Base-by-base conservation (phyloP, 2,329 filamentous ascomycete genomes). In the Sarocladiaceae sp. region DNA sequence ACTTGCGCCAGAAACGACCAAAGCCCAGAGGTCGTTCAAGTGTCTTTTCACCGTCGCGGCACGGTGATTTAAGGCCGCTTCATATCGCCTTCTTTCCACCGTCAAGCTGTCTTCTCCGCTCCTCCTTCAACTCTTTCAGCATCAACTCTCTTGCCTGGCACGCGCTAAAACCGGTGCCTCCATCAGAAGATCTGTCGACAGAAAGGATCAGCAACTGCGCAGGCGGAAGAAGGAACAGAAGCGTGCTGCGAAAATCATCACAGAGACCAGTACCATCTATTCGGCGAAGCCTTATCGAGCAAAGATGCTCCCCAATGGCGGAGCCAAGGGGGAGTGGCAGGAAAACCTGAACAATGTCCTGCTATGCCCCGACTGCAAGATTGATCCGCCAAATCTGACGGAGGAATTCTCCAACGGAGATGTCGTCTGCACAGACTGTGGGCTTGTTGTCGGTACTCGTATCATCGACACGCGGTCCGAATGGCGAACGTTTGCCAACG, bases 401-500 rank as follows among this genome's bases (percentile, higher is more conserved):
- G 93, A 97, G 60, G 93, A 97, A 62, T 93, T 91, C 60, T 89
- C 89, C 5, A 86, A 83, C 27, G 88, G 88, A 51, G 93, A 98
- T 64, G 87, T 94, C 62, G 88, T 98, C 45, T 98, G 93, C 62
- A 85, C 78, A 47, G 88, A 85, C 49, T 98, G 93, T 58, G 93
- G 93, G 29, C 74, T 96, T 26, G 93, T 98, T 5, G 78, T 98
- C 23, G 85, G 86, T 48, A 86, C 91, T 58, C 85, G 88, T 53
- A 89, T 93, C 61, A 90, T 98, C 59, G 94, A 98, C 61, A 94
- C 88, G 49, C 85, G 94, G 50, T 95, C 89, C 39, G 93, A 98
- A 69, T 98, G 93, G 93, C 88, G 93, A 61, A 98, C 93, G 1
- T 98, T 98, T 68, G 89, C 90, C 60, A 97, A 97, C 62, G 93